Evolutionary conservation across 768 basidiomycete genomes (phyloP).

Genomic region (Leccinellum rugosiceps): DNA sequence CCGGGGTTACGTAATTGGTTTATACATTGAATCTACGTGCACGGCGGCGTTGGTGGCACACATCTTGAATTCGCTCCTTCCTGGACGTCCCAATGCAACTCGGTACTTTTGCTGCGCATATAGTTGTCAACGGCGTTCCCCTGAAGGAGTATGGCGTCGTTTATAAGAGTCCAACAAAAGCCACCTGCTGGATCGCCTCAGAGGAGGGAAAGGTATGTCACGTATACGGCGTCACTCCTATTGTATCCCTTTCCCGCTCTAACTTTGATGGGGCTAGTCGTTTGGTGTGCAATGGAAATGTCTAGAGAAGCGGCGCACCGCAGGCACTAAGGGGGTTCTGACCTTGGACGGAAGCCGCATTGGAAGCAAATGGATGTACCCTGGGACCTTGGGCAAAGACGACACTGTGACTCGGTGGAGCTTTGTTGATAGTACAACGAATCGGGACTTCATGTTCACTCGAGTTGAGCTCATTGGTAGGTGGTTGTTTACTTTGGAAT

Average conservation of each 20-base stretch:
- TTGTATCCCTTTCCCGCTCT: not conserved
- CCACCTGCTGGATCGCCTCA: not conserved
- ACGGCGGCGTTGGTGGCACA: no score
- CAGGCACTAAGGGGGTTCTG: not conserved
- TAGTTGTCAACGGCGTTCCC: not conserved
- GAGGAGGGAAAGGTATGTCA: not conserved
- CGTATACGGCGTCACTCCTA: not conserved
- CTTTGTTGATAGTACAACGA: not conserved
- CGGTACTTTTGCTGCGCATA: not conserved
- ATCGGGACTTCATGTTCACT: not conserved
- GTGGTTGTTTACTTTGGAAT: not conserved
- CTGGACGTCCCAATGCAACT: not conserved
- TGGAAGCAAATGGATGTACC: not conserved
- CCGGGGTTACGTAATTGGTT: no score
- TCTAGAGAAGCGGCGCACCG: not conserved
- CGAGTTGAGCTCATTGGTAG: not conserved
- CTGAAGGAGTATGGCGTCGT: not conserved
- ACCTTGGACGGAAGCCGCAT: not conserved
- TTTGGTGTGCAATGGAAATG: not conserved
- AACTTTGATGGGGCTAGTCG: not conserved
- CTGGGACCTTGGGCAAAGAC: not conserved
- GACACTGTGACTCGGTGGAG: not conserved
- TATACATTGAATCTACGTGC: no score
- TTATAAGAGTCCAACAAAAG: not conserved
- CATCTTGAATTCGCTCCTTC: not conserved